phyloP scores from a whole-genome alignment of 495 filamentous ascomycete genomes.

The Aspergillus cristatus region DNA sequence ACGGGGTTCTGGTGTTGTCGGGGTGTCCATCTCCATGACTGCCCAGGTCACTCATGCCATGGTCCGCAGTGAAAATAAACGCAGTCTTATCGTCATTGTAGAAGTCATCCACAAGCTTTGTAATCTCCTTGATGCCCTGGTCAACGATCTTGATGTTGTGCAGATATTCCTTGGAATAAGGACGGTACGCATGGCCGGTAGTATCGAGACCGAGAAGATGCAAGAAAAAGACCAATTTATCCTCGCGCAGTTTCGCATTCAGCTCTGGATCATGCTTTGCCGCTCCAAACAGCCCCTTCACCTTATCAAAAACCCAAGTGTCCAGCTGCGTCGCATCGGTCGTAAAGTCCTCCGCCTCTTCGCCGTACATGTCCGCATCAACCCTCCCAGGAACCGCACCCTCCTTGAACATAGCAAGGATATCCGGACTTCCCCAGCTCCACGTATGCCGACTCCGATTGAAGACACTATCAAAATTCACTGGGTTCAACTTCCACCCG shows the following conservation, averaged over 20 bases:
- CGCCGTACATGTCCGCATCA: constrained; percentile 72
- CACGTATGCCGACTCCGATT: constrained; percentile 94
- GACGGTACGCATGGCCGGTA: constrained; percentile 76
- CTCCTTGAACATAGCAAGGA: constrained; percentile 92
- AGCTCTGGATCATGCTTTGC: constrained; percentile 72
- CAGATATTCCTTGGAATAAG: constrained; percentile 93
- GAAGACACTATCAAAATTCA: constrained; percentile 98
- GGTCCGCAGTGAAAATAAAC: constrained; percentile 95
- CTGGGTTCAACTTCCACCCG: constrained; percentile 97
- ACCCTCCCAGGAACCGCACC: constrained; percentile 83
- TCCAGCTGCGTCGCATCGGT: constrained; percentile 72
- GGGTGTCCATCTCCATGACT: constrained; percentile 97
- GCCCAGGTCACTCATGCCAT: constrained; percentile 98
- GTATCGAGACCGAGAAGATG: constrained; percentile 96
- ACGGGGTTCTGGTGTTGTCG: constrained; percentile 90
- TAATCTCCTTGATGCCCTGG: constrained; percentile 72
- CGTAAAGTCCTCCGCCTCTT: constrained; percentile 86
- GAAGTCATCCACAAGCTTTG: constrained; percentile 75
- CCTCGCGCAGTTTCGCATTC: constrained; percentile 60
- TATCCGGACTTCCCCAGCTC: constrained; percentile 99
- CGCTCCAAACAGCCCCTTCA: constrained; percentile 74
- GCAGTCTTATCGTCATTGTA: constrained; percentile 89
- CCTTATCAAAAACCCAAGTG: constrained; percentile 91
- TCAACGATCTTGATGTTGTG: constrained; percentile 94
- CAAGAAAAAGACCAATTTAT: constrained; percentile 92